Conservation (phyloP, 768 basidiomycete species). For the Holtermannia corniformis region DNA sequence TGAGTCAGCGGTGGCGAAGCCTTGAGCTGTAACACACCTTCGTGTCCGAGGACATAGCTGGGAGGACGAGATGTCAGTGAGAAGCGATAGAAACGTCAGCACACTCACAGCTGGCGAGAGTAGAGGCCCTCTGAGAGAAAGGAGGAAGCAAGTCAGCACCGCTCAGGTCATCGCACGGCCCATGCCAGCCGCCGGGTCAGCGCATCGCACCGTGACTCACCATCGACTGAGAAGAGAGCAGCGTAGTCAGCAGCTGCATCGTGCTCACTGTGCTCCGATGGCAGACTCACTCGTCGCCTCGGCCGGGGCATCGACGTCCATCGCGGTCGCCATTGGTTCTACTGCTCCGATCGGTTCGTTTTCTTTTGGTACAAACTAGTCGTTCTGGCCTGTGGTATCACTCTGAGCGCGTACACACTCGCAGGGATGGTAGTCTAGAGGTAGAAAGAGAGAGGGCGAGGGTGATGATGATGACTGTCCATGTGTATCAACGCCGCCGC, state of each 20-base stretch:
- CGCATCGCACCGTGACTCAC: conserved; percentile 25
- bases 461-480: not conserved
- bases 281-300: conserved; percentile 34
- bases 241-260: conserved; percentile 1
- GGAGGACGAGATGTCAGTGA: conserved; percentile 4
- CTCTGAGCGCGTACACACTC: too few relatives aligned
- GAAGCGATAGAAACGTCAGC: not conserved
- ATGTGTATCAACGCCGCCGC: too few relatives aligned
- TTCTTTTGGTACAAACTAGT: not conserved
- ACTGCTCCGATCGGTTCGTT: not conserved
- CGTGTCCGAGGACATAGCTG: conserved; percentile 88
- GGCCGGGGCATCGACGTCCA: conserved; percentile 35
- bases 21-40: conserved; percentile 51
- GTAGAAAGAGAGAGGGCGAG: too few relatives aligned
- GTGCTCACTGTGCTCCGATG: not conserved
- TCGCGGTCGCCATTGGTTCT: conserved; percentile 27
- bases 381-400: too few relatives aligned
- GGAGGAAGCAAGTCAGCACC: too few relatives aligned
- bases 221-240: conserved; percentile 23
- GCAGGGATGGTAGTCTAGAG: too few relatives aligned
- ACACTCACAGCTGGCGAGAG: conserved; percentile 38
- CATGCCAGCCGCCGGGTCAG: too few relatives aligned
- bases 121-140: conserved; percentile 33
- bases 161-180: not conserved
- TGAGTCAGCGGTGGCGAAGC: conserved; percentile 16